These are phyloP conservation scores for Quercus lobata DNA, from an alignment of 331 rosid species.

Conservation along the genomic window DNA sequence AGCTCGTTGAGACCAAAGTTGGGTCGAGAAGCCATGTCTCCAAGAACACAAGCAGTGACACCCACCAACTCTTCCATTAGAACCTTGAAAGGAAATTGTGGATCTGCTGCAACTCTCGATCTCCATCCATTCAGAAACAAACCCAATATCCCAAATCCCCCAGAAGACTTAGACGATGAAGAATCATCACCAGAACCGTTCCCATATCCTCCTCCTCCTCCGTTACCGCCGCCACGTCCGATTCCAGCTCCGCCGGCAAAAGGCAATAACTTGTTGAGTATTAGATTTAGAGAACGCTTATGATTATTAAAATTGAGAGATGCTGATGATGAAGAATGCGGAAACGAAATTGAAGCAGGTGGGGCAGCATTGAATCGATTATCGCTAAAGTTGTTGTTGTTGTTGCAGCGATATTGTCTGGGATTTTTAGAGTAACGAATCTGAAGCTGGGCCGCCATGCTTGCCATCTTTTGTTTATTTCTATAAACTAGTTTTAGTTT, in stretches of 20 bases:
- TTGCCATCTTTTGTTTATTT: constrained; percentile 14
- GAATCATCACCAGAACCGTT: constrained; percentile 25
- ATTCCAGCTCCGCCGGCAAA: constrained; percentile 51
- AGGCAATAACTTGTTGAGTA: constrained; percentile 15
- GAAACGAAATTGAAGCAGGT: constrained; percentile 19
- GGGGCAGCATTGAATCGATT: not conserved
- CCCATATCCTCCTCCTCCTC: constrained; percentile 3
- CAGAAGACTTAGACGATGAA: constrained; percentile 7
- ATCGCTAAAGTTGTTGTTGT: not conserved
- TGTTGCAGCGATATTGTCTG: not conserved
- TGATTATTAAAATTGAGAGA: constrained; percentile 12
- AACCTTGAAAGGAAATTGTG: constrained; percentile 92
- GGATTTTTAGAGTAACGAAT: constrained; percentile 32
- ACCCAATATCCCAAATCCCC: constrained; percentile 52
- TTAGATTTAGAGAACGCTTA: constrained; percentile 27
- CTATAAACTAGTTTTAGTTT: no score
- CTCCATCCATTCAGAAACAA: constrained; percentile 78
- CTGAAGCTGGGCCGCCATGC: constrained; percentile 43
- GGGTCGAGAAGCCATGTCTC: constrained; percentile 97
- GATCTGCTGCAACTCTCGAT: constrained; percentile 93
- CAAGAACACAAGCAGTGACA: constrained; percentile 74
- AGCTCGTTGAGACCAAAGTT: constrained; percentile 96
- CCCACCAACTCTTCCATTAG: constrained; percentile 95
- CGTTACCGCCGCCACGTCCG: constrained; percentile 14
- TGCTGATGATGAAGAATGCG: constrained; percentile 24